Conservation (phyloP, 371 early-diverging fungal genomes). For the Nematocida sp. region DNA sequence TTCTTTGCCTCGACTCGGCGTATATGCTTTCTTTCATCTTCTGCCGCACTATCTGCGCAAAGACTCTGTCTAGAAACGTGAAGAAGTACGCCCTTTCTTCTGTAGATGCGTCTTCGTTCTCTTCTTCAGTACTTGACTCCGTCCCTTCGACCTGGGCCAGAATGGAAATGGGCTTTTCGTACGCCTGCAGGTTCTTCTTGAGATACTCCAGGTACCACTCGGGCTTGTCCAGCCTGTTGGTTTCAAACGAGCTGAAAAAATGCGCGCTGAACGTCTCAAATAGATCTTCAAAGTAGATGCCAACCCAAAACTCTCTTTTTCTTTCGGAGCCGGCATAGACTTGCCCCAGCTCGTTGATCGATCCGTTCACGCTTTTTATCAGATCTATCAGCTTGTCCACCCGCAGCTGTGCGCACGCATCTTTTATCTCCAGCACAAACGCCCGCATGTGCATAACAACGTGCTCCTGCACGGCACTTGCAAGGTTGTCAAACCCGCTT, state of each 20-base stretch:
- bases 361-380: conserved; percentile 52
- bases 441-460: conserved; percentile 32
- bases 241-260: conserved; percentile 61
- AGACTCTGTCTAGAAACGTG: conserved; percentile 28
- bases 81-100: conserved; percentile 11
- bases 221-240: conserved; percentile 65
- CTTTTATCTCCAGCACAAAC: conserved; percentile 35
- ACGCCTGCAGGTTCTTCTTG: conserved; percentile 32
- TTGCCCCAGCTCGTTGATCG: conserved; percentile 41
- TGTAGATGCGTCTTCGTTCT: background rate
- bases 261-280: conserved; percentile 58
- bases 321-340: conserved; percentile 36
- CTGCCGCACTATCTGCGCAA: conserved; percentile 32
- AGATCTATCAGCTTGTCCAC: conserved; percentile 48
- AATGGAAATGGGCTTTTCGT: conserved; percentile 43
- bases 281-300: conserved; percentile 40
- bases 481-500: conserved; percentile 52
- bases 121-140: conserved; percentile 4
- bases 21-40: conserved; percentile 57
- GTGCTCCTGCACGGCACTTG: conserved; percentile 22
- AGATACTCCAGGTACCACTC: conserved; percentile 64
- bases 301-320: conserved; percentile 20
- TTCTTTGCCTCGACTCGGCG: conserved; percentile 54
- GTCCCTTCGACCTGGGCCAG: conserved; percentile 16
- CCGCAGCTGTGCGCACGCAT: conserved; percentile 1